Evolutionary conservation across 1,284 basidiomycete genomes (phyloP).

Genomic region (Takashimella tepidaria): DNA sequence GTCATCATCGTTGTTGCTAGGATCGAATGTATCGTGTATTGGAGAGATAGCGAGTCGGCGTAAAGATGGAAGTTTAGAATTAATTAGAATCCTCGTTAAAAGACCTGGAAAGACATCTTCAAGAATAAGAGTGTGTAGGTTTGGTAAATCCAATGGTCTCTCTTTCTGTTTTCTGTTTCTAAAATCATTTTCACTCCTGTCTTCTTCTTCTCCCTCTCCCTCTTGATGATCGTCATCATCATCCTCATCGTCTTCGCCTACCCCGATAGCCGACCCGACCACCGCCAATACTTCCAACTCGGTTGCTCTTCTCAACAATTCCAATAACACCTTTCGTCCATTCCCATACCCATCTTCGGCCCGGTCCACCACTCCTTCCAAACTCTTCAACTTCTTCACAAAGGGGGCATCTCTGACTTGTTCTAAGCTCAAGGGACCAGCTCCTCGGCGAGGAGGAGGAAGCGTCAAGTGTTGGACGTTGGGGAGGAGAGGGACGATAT

Average conservation of each 20-base stretch:
- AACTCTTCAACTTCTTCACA: slow-evolving; percentile 49
- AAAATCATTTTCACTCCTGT: not conserved
- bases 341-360: slow-evolving; percentile 22
- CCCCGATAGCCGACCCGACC: slow-evolving; percentile 53
- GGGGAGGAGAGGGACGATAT: slow-evolving; percentile 63
- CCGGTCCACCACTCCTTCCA: slow-evolving; percentile 60
- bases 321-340: slow-evolving; percentile 34
- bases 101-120: slow-evolving; percentile 63
- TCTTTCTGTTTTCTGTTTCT: no score
- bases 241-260: slow-evolving; percentile 4
- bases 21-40: not conserved
- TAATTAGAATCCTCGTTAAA: slow-evolving; percentile 58
- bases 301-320: slow-evolving; percentile 56
- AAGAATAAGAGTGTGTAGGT: slow-evolving; percentile 60
- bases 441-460: slow-evolving; percentile 55
- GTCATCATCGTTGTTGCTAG: not conserved
- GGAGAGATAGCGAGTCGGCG: slow-evolving; percentile 63
- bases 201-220: not conserved
- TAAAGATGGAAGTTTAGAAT: slow-evolving; percentile 60
- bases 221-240: slow-evolving; percentile 19
- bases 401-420: slow-evolving; percentile 52
- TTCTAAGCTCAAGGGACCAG: slow-evolving; percentile 46
- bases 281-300: slow-evolving; percentile 65
- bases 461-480: slow-evolving; percentile 60
- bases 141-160: slow-evolving; percentile 54